Evolutionary conservation across 2,329 filamentous ascomycete genomes (phyloP).

Genomic region (Didymella pinodella): DNA sequence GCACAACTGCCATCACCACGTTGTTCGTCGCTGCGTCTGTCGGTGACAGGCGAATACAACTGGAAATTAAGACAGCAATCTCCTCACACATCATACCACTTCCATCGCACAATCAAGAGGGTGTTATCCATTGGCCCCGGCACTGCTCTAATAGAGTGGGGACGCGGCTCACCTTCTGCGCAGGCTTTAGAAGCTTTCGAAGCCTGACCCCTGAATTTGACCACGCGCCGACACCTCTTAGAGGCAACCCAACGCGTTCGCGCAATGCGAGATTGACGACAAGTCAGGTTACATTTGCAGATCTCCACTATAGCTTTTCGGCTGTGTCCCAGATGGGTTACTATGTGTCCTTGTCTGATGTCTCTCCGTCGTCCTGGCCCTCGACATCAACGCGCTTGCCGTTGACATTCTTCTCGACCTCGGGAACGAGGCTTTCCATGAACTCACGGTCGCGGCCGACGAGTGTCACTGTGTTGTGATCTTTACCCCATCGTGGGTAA

Average conservation of each 20-base stretch:
- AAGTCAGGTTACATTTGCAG: constrained; percentile 19
- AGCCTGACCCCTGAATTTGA: constrained; percentile 27
- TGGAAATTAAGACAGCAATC: constrained; percentile 23
- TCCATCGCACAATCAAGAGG: constrained; percentile 20
- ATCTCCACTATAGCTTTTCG: constrained; percentile 20
- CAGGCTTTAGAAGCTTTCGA: constrained; percentile 36
- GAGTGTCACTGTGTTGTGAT: constrained; percentile 86
- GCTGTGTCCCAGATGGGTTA: constrained; percentile 39
- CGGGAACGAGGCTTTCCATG: constrained; percentile 78
- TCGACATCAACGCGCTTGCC: constrained; percentile 75
- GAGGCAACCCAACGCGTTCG: constrained; percentile 17
- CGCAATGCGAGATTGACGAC: constrained; percentile 32
- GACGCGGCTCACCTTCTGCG: constrained; percentile 30
- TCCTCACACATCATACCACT: constrained; percentile 22
- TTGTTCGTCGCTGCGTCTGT: constrained; percentile 6
- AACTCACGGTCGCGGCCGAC: constrained; percentile 78
- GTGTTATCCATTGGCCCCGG: constrained; percentile 20
- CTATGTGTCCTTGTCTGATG: constrained; percentile 50
- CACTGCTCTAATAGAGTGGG: constrained; percentile 16
- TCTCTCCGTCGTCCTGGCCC: constrained; percentile 62
- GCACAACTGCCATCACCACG: constrained; percentile 3
- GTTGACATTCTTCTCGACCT: constrained; percentile 79
- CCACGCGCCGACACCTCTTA: constrained; percentile 2
- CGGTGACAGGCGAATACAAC: constrained; percentile 6
- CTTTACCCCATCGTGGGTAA: constrained; percentile 91